phyloP scores from a whole-genome alignment of 2,329 filamentous ascomycete species.

The Epichloe typhina region DNA sequence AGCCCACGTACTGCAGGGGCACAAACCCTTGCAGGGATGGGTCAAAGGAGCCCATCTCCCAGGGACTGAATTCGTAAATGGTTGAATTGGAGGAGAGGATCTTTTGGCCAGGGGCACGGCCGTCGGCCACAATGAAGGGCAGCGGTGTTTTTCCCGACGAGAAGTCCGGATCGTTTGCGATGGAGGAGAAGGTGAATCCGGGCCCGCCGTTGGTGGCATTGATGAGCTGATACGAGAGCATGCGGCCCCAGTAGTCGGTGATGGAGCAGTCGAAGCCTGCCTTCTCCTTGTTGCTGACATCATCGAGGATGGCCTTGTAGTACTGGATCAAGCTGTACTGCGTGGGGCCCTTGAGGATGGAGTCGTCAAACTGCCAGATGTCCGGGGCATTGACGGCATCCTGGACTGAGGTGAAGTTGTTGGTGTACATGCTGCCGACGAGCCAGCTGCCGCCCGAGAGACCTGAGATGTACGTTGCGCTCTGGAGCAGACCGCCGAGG shows the following conservation, averaged over 20 bases:
- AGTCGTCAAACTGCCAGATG: constrained; percentile 29
- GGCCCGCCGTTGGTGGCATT: constrained; percentile 63
- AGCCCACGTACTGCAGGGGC: constrained; percentile 46
- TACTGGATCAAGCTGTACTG: constrained; percentile 25
- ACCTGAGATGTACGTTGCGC: constrained; percentile 67
- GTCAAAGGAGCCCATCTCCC: constrained; percentile 54
- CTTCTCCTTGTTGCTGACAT: constrained; percentile 24
- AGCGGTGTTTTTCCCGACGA: constrained; percentile 29
- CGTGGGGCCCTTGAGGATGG: constrained; percentile 27
- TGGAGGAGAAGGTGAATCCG: constrained; percentile 68
- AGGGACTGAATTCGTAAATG: constrained; percentile 52
- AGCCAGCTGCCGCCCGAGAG: constrained; percentile 78
- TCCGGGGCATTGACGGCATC: constrained; percentile 20
- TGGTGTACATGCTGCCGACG: constrained; percentile 66
- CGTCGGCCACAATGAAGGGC: constrained; percentile 36
- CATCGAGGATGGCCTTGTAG: constrained; percentile 22
- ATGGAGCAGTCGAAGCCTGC: constrained; percentile 45
- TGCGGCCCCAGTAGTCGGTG: constrained; percentile 83
- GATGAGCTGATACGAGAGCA: constrained; percentile 75
- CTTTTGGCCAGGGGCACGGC: constrained; percentile 29
- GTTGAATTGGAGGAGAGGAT: constrained; percentile 42
- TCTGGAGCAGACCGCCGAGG: constrained; percentile 69
- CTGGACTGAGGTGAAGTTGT: constrained; percentile 62
- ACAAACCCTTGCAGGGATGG: constrained; percentile 45
- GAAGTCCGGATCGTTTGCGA: constrained; percentile 31